Evolutionary conservation across 2,329 filamentous ascomycete species (phyloP), one percentile per base, ranked within the genome.

Genomic region (Furcasterigmium furcatum): DNA sequence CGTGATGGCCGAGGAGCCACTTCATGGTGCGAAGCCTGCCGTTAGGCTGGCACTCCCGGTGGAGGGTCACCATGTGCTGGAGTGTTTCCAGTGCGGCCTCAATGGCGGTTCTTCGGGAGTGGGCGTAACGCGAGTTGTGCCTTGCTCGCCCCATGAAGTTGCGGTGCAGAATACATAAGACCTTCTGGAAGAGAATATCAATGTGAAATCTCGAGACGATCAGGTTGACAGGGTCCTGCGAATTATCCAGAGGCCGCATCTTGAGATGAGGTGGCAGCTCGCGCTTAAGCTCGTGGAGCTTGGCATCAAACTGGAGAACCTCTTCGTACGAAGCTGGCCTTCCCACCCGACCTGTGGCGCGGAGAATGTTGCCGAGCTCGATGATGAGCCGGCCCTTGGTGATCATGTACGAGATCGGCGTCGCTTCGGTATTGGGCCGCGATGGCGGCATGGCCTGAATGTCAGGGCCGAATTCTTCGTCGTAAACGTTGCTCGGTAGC

Each of bases 111-210:
- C 85, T 83, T 24, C 92, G 81, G 3, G 91, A 96, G 59, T 94
- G 89, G 9, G 84, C 80, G 58, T 95, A 97, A 9, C 91, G 80
- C 9, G 87, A 74, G 55, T 92, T 94, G 48, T 87, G 80, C 40
- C 87, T 76, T 5, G 91, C 88, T 48, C 84, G 80, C n/a, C 80
- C 74, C 47, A 96, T 77, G 62, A 94, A 96, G 52, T 91, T 91
- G 42, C 91, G 80, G 64, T 99, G 94, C 32, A 99, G 77, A 19
- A 96, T 80, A 57, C 90, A 95, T 56, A 95, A 78, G 16, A 91
- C 87, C 67, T 95, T 96, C 52, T 95, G 84, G 60, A 91, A 95
- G 5, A 96, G 70, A 41, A 94, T 85, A 50, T 94, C 88, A 25
- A 96, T 71, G 46, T 87, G 87, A 61, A 91, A 91, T 22, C 91